phyloP scores from a whole-genome alignment of 2,329 filamentous ascomycete species.

The Paecilomyces dactylethromorphus region DNA sequence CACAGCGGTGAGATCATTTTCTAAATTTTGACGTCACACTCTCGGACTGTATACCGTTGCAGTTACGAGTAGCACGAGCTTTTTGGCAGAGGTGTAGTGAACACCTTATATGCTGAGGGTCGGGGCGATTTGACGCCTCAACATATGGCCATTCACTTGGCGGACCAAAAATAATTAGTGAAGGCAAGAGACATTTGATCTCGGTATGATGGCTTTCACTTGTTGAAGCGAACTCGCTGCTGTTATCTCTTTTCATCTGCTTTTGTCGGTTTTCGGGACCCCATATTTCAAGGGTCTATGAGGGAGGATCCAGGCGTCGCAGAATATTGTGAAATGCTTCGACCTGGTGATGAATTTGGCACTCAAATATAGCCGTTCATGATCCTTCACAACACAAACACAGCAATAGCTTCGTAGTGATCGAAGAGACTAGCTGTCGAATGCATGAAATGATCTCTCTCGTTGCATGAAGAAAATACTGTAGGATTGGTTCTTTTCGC shows the following conservation, averaged over 20 bases:
- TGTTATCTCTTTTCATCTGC: background rate
- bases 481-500: background rate
- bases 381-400: background rate
- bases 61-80: background rate
- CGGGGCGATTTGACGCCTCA: background rate
- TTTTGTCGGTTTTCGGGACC: background rate
- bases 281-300: background rate
- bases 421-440: background rate
- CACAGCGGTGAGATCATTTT: constrained; percentile 68
- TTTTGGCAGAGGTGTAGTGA: background rate
- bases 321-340: constrained; percentile 51
- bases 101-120: background rate
- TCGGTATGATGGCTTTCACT: background rate
- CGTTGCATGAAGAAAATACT: background rate
- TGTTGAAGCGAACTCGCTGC: background rate
- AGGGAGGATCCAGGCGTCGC: constrained; percentile 21
- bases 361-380: background rate
- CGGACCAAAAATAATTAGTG: background rate
- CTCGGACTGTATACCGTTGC: background rate
- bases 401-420: background rate
- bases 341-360: constrained; percentile 4
- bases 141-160: background rate
- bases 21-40: constrained; percentile 33
- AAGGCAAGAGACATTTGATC: background rate
- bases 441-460: background rate